Evolutionary conservation across 1,284 basidiomycete genomes (phyloP), one percentile per base, ranked within the genome.

Genomic region (Lignosus rhinocerotis): DNA sequence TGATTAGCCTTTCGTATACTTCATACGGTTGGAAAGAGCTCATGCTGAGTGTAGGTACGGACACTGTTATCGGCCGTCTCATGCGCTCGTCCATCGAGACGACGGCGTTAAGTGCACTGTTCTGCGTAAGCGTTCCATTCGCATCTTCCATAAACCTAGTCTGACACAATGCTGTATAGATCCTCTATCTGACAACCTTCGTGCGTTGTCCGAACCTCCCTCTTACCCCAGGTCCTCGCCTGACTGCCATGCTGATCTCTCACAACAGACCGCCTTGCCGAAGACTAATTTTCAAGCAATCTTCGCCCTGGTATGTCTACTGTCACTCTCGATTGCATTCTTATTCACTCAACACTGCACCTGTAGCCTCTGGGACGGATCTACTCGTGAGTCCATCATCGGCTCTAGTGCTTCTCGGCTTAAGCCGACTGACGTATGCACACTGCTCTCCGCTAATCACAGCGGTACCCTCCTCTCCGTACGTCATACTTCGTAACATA

Each of bases 81-180:
- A 63, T 61, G 52, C 58, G 53, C 19, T 54, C 56, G 11, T 57
- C 59, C 6, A 44, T 63, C 39, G 59, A 63, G 52, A 63, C 62
- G 8, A 58, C 58, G 12, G 53, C 38, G 6, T n/a, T 58, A 19
- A 58, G 52, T 21, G 56, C 59, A 2, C 11, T 60, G 2, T 58
- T 61, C 34, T 56, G 51, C 25, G 61, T 63, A 49, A 30, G 56
- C 59, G 12, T 38, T 21, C 8, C 21, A 11, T 21, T 33, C 5
- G 1, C 16, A n/a, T 39, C 36, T 31, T 14, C 21, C 42, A 4
- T 2, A 47, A 8, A 39, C 17, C 36, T 25, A 9, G 41, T 19
- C 25, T 30, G 43, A 19, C 43, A 25, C 11, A 11, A 2, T 6
- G 34, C 31, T 38, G 19, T 10, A 25, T 41, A 63, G 62, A 50